Percentiles rank a stretch among this genome's conserved stretches.
Conservation (phyloP, 805 yeast species). For the Komagataella populi region DNA sequence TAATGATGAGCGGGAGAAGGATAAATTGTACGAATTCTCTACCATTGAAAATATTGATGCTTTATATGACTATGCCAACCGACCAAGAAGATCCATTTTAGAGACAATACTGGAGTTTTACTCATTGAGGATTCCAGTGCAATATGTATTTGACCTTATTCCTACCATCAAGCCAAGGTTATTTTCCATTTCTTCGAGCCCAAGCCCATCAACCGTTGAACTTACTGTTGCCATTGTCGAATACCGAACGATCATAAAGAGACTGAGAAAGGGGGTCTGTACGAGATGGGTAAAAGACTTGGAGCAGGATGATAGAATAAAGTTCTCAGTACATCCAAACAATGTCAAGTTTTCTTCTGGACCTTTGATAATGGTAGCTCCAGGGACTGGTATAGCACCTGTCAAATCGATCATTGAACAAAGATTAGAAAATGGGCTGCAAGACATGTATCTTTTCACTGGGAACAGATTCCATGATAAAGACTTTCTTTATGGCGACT, state of each 20-base stretch:
- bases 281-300: constrained; percentile 58
- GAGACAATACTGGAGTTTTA: constrained; percentile 79
- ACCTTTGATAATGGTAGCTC: constrained; percentile 66
- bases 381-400: constrained; percentile 97
- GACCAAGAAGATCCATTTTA: constrained; percentile 79
- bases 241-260: constrained; percentile 68
- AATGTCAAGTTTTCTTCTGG: constrained; percentile 20
- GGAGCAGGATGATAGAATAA: constrained; percentile 30
- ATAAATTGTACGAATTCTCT: constrained; percentile 65
- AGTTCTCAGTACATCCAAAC: constrained; percentile 37
- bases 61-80: constrained; percentile 77
- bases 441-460: constrained; percentile 39
- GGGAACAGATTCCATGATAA: constrained; percentile 59
- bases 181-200: constrained; percentile 71
- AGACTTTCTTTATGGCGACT: constrained; percentile 54
- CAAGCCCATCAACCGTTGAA: constrained; percentile 32
- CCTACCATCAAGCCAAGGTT: constrained; percentile 72
- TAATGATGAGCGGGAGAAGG: constrained; percentile 58
- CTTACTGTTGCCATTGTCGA: constrained; percentile 76
- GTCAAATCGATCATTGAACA: constrained; percentile 54
- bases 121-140: constrained; percentile 61
- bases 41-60: constrained; percentile 66
- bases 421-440: constrained; percentile 10
- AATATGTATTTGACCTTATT: constrained; percentile 61
- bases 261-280: constrained; percentile 71